Evolutionary conservation across 768 basidiomycete genomes (phyloP).

Genomic region (Lentinula boryana): DNA sequence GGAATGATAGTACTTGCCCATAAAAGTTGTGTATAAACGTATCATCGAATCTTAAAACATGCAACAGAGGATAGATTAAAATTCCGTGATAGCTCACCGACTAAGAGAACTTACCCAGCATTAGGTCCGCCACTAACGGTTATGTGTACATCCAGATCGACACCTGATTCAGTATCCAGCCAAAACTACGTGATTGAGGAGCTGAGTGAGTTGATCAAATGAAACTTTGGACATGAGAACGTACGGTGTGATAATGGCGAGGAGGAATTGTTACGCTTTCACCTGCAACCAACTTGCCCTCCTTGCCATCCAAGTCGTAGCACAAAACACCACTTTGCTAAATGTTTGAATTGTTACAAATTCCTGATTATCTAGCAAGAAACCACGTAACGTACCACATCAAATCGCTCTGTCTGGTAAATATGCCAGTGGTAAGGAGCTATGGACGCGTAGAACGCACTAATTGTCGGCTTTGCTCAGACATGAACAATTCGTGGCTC

Average conservation of each 20-base stretch:
- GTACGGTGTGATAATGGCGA: conserved; percentile 17
- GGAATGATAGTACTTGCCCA: conserved; percentile 17
- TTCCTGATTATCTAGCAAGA: neutral
- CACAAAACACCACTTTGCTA: conserved; percentile 18
- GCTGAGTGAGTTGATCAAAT: neutral
- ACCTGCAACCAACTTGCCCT: conserved; percentile 17
- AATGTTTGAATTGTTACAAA: neutral
- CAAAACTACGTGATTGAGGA: conserved; percentile 12
- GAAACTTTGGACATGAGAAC: neutral
- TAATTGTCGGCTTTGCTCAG: neutral
- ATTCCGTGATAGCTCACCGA: neutral
- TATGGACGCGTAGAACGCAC: neutral
- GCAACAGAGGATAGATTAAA: neutral
- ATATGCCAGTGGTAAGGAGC: conserved; percentile 23
- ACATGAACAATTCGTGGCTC: neutral
- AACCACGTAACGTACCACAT: conserved; percentile 11
- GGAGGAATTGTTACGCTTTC: conserved; percentile 17
- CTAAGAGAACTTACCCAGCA: conserved; percentile 10
- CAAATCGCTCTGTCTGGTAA: conserved; percentile 21
- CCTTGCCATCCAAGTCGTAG: conserved; percentile 18
- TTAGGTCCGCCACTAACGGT: conserved; percentile 20
- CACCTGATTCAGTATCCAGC: conserved; percentile 18
- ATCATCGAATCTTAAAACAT: conserved; percentile 16
- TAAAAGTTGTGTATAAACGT: conserved; percentile 22
- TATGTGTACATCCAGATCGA: conserved; percentile 19